A percentile compares a stretch with the other conserved stretches of the same genome.
These are phyloP conservation scores for Phytophthora lateralis DNA, from an alignment of 352 stramenopile genomes.

Conservation along the genomic window DNA sequence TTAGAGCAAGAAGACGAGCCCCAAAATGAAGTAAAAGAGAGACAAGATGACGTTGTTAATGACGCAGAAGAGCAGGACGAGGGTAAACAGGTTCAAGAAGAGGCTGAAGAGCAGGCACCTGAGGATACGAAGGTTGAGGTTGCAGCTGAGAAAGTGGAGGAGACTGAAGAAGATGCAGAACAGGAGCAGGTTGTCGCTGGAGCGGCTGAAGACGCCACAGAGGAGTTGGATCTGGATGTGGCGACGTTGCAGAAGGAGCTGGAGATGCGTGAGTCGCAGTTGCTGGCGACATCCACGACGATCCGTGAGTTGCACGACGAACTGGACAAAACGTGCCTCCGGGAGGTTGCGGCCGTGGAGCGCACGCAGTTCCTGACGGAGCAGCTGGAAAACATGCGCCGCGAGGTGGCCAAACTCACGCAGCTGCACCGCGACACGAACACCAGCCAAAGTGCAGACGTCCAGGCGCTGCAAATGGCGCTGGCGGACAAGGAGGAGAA, in stretches of 20 bases:
- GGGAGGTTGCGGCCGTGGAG: constrained; percentile 68
- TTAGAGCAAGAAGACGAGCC: constrained; percentile 2
- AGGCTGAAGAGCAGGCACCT: not conserved
- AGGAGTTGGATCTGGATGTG: constrained; percentile 13
- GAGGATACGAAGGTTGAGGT: not conserved
- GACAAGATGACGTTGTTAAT: constrained; percentile 2
- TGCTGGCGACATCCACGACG: constrained; percentile 62
- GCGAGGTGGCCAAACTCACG: constrained; percentile 65
- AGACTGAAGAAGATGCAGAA: constrained; percentile 10
- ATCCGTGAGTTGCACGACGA: constrained; percentile 80
- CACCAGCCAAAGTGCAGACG: constrained; percentile 45
- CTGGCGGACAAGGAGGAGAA: constrained; percentile 78
- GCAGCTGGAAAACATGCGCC: constrained; percentile 65
- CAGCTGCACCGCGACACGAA: constrained; percentile 42
- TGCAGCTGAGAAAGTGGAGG: not conserved
- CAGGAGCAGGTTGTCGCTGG: not conserved
- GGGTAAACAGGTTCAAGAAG: constrained; percentile 4
- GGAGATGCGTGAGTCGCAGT: constrained; percentile 60
- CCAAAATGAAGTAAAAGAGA: not conserved
- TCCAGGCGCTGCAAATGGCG: constrained; percentile 65
- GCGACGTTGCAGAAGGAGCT: constrained; percentile 46
- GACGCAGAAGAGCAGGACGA: constrained; percentile 9
- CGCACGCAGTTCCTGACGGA: constrained; percentile 63
- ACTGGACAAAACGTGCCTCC: constrained; percentile 73
- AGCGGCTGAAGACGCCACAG: constrained; percentile 1